phyloP scores from a whole-genome alignment of 306 rosid species.

The Malus sieversii region DNA sequence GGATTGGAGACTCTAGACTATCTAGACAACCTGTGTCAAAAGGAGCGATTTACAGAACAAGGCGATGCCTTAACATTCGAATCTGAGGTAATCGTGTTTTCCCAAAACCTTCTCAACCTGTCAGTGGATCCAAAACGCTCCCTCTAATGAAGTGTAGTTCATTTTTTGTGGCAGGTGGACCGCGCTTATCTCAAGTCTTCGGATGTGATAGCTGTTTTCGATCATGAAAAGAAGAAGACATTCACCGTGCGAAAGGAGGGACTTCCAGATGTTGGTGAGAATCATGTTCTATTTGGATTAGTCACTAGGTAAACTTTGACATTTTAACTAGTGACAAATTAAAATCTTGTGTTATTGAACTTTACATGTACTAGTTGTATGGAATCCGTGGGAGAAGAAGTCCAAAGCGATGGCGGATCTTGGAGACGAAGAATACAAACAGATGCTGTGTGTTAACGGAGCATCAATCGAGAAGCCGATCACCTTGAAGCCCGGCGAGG shows the following conservation, averaged over 20 bases:
- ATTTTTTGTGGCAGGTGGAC: slow-evolving; percentile 51
- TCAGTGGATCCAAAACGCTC: not conserved
- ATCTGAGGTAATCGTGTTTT: slow-evolving; percentile 53
- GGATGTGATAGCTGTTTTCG: slow-evolving; percentile 56
- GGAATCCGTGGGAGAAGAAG: slow-evolving; percentile 95
- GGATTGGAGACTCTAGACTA: slow-evolving; percentile 90
- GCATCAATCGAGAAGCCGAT: slow-evolving; percentile 76
- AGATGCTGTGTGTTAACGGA: slow-evolving; percentile 78
- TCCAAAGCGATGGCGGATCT: slow-evolving; percentile 54
- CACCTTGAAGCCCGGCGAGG: slow-evolving; percentile 71
- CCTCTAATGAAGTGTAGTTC: not conserved
- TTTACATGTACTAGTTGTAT: slow-evolving; percentile 51
- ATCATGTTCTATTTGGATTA: not conserved
- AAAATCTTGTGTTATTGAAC: not conserved
- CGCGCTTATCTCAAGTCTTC: slow-evolving; percentile 64
- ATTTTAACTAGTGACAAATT: not conserved
- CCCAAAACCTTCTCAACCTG: not conserved
- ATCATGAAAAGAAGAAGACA: slow-evolving; percentile 77
- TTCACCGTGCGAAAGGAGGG: slow-evolving; percentile 59
- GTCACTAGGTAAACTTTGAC: not conserved
- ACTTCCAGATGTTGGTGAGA: slow-evolving; percentile 74
- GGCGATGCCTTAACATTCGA: slow-evolving; percentile 88
- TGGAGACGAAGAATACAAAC: slow-evolving; percentile 85
- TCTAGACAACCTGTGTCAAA: slow-evolving; percentile 57
- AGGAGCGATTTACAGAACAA: slow-evolving; percentile 87